Evolutionary conservation across 1,284 basidiomycete genomes (phyloP).

Genomic region (Thelephora terrestris): DNA sequence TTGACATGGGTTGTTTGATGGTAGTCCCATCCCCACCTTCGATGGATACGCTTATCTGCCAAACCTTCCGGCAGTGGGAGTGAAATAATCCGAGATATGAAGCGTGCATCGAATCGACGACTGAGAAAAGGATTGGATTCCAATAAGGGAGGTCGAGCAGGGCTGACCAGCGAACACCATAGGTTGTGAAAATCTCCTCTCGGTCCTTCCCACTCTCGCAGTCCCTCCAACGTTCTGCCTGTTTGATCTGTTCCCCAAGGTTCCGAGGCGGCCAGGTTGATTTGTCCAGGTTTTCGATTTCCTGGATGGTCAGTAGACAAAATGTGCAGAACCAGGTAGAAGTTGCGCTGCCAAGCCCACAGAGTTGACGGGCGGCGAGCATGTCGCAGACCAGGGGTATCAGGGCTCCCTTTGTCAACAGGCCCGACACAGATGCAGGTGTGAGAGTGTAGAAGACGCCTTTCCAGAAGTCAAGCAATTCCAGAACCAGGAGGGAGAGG

Average conservation of each 20-base stretch:
- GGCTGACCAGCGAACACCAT: constrained; percentile 25
- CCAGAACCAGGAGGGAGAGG: constrained; percentile 24
- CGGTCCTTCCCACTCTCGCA: constrained; percentile 11
- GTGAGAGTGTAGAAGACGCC: constrained; percentile 23
- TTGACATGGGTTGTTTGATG: too few relatives aligned
- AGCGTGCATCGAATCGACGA: constrained; percentile 20
- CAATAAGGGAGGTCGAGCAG: constrained; percentile 29
- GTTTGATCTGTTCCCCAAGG: constrained; percentile 10
- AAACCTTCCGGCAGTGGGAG: too few relatives aligned
- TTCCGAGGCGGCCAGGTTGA: constrained; percentile 14
- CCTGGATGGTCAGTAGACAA: constrained; percentile 18
- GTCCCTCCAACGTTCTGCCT: constrained; percentile 17
- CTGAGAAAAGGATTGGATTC: constrained; percentile 22
- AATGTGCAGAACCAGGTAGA: constrained; percentile 23
- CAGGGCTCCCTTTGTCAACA: constrained; percentile 16
- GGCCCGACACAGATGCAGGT: constrained; percentile 15
- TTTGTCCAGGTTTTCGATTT: constrained; percentile 20
- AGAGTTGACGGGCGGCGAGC: constrained; percentile 23
- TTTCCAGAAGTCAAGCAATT: constrained; percentile 20
- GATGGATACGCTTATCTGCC: too few relatives aligned
- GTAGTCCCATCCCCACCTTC: too few relatives aligned
- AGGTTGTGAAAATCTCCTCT: constrained; percentile 7
- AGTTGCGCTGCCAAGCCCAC: constrained; percentile 20
- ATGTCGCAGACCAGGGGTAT: constrained; percentile 25
- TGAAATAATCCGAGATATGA: too few relatives aligned